A percentile compares a stretch with the other conserved stretches of the same genome.
Evolutionary conservation across 2,329 filamentous ascomycete species (phyloP).

Genomic region (Diaporthe ilicicola): DNA sequence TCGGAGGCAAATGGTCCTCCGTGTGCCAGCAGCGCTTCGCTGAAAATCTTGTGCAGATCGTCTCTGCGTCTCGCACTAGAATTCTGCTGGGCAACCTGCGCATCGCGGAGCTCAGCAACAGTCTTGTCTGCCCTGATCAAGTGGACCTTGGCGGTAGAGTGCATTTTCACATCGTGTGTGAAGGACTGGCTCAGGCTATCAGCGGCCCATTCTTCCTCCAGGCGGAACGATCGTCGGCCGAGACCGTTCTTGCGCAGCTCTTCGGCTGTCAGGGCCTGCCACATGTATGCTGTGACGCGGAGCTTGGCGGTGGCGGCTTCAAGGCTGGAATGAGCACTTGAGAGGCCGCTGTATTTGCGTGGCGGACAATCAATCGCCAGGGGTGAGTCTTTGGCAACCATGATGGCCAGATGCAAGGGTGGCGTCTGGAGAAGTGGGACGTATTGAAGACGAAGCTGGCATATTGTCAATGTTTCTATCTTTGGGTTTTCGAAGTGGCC

Average conservation of each 20-base stretch:
- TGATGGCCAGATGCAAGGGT: slow-evolving; percentile 75
- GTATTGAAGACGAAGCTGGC: slow-evolving; percentile 49
- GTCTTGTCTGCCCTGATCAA: slow-evolving; percentile 72
- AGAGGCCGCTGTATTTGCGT: slow-evolving; percentile 63
- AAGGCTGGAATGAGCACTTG: slow-evolving; percentile 57
- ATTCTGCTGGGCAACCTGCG: slow-evolving; percentile 73
- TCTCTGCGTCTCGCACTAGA: slow-evolving; percentile 61
- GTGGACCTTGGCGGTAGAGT: slow-evolving; percentile 68
- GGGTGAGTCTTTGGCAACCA: slow-evolving; percentile 75
- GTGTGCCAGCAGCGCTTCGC: slow-evolving; percentile 47
- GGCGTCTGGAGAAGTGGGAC: slow-evolving; percentile 63
- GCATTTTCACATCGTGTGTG: slow-evolving; percentile 31
- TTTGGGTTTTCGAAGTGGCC: not conserved
- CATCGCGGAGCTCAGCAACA: slow-evolving; percentile 69
- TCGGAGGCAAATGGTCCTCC: slow-evolving; percentile 49
- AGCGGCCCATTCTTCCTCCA: slow-evolving; percentile 77
- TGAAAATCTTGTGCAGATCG: slow-evolving; percentile 55
- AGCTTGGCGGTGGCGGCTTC: slow-evolving; percentile 75
- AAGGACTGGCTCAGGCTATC: slow-evolving; percentile 65
- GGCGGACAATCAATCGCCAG: slow-evolving; percentile 75
- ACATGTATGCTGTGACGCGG: slow-evolving; percentile 77
- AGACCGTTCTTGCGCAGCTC: slow-evolving; percentile 77
- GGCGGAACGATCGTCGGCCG: slow-evolving; percentile 74
- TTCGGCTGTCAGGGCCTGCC: slow-evolving; percentile 80
- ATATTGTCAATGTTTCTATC: not conserved